phyloP scores from a whole-genome alignment of 495 filamentous ascomycete genomes.

The Talaromyces proteolyticus region DNA sequence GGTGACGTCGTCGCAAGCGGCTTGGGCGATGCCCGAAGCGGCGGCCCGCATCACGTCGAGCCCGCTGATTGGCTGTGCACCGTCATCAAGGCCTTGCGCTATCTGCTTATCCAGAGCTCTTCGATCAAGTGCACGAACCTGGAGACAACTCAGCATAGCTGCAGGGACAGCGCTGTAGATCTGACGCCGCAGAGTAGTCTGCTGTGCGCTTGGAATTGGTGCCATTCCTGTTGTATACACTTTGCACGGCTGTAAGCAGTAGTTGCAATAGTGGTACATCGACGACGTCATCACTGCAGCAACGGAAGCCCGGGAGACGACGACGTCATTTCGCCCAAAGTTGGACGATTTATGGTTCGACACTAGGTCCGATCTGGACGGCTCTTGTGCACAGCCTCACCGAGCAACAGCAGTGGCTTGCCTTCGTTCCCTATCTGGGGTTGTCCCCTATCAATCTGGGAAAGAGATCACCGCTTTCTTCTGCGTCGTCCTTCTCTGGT shows the following conservation, averaged over 20 bases:
- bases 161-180: too few relatives aligned
- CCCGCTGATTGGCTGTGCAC: neutral
- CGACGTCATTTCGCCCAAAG: neutral
- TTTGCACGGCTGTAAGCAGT: too few relatives aligned
- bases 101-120: too few relatives aligned
- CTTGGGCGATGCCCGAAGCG: neutral
- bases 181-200: too few relatives aligned
- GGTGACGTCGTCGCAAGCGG: neutral
- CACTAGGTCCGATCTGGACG: neutral
- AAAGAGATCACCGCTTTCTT: neutral
- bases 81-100: too few relatives aligned
- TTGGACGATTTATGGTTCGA: neutral
- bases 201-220: too few relatives aligned
- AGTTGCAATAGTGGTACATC: too few relatives aligned
- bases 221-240: too few relatives aligned
- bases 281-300: neutral
- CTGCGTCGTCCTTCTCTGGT: too few relatives aligned
- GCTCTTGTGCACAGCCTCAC: neutral
- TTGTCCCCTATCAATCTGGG: neutral
- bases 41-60: neutral
- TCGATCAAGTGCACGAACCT: too few relatives aligned
- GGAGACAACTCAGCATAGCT: too few relatives aligned
- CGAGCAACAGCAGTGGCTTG: neutral
- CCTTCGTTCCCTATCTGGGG: neutral
- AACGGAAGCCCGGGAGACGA: neutral